Conservation (phyloP, 1,139 yeast species). For the Debaryomycetaceae sp. region DNA sequence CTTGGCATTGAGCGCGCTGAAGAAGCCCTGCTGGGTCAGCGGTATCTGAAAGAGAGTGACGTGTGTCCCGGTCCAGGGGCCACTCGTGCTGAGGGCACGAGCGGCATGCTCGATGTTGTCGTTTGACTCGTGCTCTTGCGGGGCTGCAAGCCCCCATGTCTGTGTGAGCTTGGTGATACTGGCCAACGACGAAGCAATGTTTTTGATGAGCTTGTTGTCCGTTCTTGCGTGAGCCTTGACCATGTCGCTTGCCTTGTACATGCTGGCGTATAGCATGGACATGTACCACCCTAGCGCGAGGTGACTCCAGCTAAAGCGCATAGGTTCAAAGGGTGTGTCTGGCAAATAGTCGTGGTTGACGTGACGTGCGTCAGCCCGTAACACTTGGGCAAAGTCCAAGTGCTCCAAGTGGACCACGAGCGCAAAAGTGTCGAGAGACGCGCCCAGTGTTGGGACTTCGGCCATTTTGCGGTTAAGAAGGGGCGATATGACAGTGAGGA, state of each 20-base stretch:
- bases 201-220: conserved; percentile 27
- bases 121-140: conserved; percentile 10
- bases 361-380: conserved; percentile 17
- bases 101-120: conserved; percentile 18
- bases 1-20: conserved; percentile 20
- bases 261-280: conserved; percentile 61
- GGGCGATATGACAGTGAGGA: conserved; percentile 43
- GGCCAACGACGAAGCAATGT: conserved; percentile 38
- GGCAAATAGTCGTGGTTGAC: conserved; percentile 35
- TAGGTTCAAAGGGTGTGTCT: conserved; percentile 39
- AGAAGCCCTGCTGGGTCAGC: conserved; percentile 33
- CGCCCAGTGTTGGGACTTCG: conserved; percentile 26
- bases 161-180: conserved; percentile 41
- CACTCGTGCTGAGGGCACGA: conserved; percentile 24
- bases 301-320: conserved; percentile 58
- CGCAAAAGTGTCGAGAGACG: conserved; percentile 25
- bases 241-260: conserved; percentile 45
- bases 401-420: conserved; percentile 39
- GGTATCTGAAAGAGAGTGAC: conserved; percentile 59
- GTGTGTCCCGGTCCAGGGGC: conserved; percentile 63
- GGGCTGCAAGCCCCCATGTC: conserved; percentile 28
- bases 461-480: conserved; percentile 29
- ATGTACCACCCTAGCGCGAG: conserved; percentile 75
- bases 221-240: conserved; percentile 20
- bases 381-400: conserved; percentile 21